These are phyloP conservation scores for Lathyrus tuberosus DNA, from an alignment of 306 rosid genomes.

Conservation along the genomic window DNA sequence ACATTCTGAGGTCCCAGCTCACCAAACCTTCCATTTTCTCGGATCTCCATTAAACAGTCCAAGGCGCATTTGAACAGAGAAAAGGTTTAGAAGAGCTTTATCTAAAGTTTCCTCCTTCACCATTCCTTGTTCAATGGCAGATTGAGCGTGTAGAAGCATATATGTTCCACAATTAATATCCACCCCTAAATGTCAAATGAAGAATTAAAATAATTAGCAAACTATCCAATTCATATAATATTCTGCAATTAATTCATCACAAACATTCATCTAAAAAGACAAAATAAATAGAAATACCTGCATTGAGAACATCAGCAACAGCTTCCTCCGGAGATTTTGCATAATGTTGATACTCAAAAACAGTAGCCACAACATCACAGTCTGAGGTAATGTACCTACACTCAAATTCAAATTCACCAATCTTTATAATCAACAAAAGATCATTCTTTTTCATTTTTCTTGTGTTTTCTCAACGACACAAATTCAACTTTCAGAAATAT, in stretches of 20 bases:
- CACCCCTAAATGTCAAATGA: too few relatives aligned
- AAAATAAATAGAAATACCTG: constrained; percentile 54
- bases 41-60: constrained; percentile 88
- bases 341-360: constrained; percentile 71
- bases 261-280: constrained; percentile 23
- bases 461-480: too few relatives aligned
- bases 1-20: constrained; percentile 72
- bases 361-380: constrained; percentile 97
- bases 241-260: too few relatives aligned
- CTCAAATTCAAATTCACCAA: constrained; percentile 36
- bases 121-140: too few relatives aligned
- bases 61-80: constrained; percentile 79
- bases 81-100: constrained; percentile 79
- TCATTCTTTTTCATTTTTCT: neutral
- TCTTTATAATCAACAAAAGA: constrained; percentile 13
- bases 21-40: constrained; percentile 59
- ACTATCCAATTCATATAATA: too few relatives aligned
- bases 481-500: too few relatives aligned
- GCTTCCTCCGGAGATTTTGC: constrained; percentile 65
- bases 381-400: constrained; percentile 89
- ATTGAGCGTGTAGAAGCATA: too few relatives aligned
- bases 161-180: too few relatives aligned
- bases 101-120: constrained; percentile 78
- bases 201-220: too few relatives aligned
- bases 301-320: constrained; percentile 83